A percentile compares a stretch with the other conserved stretches of the same genome.
Evolutionary conservation across 1,139 yeast species (phyloP).

Genomic region (Kurtzmaniella quercitrusa): DNA sequence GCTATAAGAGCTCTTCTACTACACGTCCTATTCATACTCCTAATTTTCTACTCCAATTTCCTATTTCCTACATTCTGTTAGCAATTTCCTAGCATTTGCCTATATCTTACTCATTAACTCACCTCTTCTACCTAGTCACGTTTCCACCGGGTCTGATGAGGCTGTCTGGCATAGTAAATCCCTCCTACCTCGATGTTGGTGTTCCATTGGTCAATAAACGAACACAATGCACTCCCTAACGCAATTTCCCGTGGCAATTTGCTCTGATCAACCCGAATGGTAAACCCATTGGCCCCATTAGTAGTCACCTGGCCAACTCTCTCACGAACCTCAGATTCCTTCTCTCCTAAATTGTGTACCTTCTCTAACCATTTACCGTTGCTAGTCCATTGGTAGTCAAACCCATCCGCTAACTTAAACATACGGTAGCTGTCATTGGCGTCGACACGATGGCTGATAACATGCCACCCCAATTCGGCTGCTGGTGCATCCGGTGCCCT

Average conservation of each 20-base stretch:
- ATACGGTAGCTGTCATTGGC: constrained; percentile 56
- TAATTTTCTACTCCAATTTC: too few relatives aligned
- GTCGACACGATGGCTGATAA: constrained; percentile 56
- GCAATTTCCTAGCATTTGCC: too few relatives aligned
- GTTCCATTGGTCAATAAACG: constrained; percentile 65
- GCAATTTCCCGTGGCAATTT: constrained; percentile 55
- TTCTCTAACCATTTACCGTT: constrained; percentile 54
- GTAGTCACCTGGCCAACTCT: constrained; percentile 51
- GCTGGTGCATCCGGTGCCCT: constrained; percentile 44
- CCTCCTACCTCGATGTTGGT: constrained; percentile 59
- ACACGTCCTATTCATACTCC: too few relatives aligned
- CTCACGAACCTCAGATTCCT: constrained; percentile 59
- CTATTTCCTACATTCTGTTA: too few relatives aligned
- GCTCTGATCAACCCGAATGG: constrained; percentile 47
- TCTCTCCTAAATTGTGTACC: constrained; percentile 54
- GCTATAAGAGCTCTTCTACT: too few relatives aligned
- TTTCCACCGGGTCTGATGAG: constrained; percentile 53
- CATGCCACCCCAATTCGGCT: constrained; percentile 62
- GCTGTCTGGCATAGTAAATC: constrained; percentile 51
- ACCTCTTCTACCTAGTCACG: constrained; percentile 32
- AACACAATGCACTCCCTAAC: constrained; percentile 53
- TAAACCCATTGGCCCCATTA: constrained; percentile 49
- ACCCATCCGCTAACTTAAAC: constrained; percentile 56
- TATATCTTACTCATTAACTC: neutral
- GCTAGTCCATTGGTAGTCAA: constrained; percentile 61